Evolutionary conservation across 768 basidiomycete genomes (phyloP).

Genomic region (Suillus subalutaceus): DNA sequence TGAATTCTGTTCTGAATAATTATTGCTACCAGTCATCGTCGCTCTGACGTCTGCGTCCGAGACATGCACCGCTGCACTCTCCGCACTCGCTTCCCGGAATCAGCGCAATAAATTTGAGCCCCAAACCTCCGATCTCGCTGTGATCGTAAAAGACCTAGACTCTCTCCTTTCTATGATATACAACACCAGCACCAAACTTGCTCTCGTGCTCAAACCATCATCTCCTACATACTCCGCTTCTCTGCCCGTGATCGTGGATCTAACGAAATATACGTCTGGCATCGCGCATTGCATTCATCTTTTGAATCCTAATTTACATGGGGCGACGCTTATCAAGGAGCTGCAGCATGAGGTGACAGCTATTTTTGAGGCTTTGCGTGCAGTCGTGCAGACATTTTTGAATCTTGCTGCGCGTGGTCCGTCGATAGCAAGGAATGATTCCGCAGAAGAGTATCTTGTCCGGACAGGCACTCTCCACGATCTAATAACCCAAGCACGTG

Average conservation of each 20-base stretch:
- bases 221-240: constrained; percentile 55
- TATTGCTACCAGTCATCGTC: constrained; percentile 13
- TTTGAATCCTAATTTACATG: constrained; percentile 44
- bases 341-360: constrained; percentile 40
- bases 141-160: constrained; percentile 57
- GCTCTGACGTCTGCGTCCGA: constrained; percentile 19
- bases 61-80: constrained; percentile 25
- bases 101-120: not conserved
- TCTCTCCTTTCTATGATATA: constrained; percentile 63
- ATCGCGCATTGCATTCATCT: constrained; percentile 53
- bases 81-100: constrained; percentile 4
- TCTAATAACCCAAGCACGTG: constrained; percentile 53
- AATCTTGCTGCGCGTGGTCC: constrained; percentile 31
- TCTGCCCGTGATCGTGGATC: constrained; percentile 53
- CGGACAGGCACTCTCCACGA: constrained; percentile 64
- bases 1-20: constrained; percentile 6
- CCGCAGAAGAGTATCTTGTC: constrained; percentile 53
- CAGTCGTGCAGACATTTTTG: constrained; percentile 49
- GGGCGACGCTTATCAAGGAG: constrained; percentile 50
- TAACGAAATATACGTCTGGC: constrained; percentile 49
- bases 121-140: constrained; percentile 31
- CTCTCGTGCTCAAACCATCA: constrained; percentile 63
- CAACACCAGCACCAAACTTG: constrained; percentile 57
- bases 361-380: constrained; percentile 46
- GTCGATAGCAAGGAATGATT: constrained; percentile 22